These are phyloP conservation scores for Diaporthe vaccinii DNA, from an alignment of 2,329 filamentous ascomycete species.

Conservation along the genomic window DNA sequence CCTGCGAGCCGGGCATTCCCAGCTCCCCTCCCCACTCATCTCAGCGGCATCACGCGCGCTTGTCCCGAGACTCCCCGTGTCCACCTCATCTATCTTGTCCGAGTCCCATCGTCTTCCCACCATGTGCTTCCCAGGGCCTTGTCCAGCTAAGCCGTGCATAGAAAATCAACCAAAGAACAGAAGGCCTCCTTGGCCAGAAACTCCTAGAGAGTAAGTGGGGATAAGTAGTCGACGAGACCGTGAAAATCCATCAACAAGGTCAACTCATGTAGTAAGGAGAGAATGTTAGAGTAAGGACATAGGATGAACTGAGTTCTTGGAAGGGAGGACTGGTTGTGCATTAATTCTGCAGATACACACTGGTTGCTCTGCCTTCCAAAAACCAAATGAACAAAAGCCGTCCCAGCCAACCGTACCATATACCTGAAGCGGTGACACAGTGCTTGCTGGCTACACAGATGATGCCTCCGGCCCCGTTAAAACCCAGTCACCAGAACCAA, in stretches of 20 bases:
- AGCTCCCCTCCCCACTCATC: neutral
- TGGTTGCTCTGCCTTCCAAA: neutral
- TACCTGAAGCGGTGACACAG: constrained; percentile 30
- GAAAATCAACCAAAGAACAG: neutral
- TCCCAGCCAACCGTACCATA: constrained; percentile 21
- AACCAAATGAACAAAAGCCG: neutral
- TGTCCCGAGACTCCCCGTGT: too few species aligned
- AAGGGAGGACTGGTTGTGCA: neutral
- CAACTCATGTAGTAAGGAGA: neutral
- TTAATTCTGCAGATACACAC: constrained; percentile 23
- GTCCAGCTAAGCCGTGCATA: neutral
- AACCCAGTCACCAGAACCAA: constrained; percentile 32
- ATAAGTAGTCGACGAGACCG: neutral
- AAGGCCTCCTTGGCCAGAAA: neutral
- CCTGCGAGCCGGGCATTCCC: too few species aligned
- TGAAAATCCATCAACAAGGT: neutral
- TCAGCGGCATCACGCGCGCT: too few species aligned
- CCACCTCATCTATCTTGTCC: too few species aligned
- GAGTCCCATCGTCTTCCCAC: too few species aligned
- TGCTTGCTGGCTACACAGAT: constrained; percentile 28
- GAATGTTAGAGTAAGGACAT: neutral
- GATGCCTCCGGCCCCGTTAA: neutral
- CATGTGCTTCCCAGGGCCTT: neutral
- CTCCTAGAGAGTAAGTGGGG: neutral
- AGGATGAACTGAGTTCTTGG: neutral